Base-by-base conservation (phyloP, 1,284 basidiomycete species). In the Fomes fomentarius region DNA sequence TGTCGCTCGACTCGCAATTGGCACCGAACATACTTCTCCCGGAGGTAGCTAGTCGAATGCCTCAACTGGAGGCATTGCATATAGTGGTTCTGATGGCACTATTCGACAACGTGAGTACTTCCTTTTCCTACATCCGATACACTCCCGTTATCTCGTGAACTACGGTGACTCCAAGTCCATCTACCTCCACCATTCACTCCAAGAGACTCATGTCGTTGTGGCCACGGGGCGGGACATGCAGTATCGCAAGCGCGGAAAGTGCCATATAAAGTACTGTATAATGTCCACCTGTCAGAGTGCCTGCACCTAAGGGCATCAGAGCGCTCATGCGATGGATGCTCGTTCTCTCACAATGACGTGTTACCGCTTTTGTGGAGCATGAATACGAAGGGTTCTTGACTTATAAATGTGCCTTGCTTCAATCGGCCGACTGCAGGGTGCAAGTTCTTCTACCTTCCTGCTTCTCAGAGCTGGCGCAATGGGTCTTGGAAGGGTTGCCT, bases 61-160 rank as follows among this genome's bases (percentile, higher is more conserved):
- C 79, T 0, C 51, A 71, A 26, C 69, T 86, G 38, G 80, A 85
- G 62, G 81, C 82, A 0, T 65, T 86, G 30, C 82, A 85, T 62
- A 68, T 84, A 24, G 79, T 86, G 6, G 71, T 82, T 35, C 68
- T 84, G 12, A 68, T 79, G 54, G 72, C 75, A 0, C 71, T 75
- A 8, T 78, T 76, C 37, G 73, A 71, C 2, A 67, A 74, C 47
- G 83, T 78, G 62, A 57, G 77, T 71, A 30, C 30, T 21, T 21
- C 33, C 6, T 24, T 33, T 21, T 17, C 14, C 47, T 38, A 25
- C 17, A 33, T 21, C 25, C 15, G 8, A 26, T 33, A n/a, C 35
- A 24, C 24, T 39, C 19, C 26, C 10, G 15, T 22, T 30, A 15
- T 17, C 43, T 30, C 24, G 4, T 11, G 28, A 15, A n/a, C 7